Evolutionary conservation across 2,329 filamentous ascomycete genomes (phyloP), one percentile per base, ranked within the genome.

Genomic region (Xylaria multiplex): DNA sequence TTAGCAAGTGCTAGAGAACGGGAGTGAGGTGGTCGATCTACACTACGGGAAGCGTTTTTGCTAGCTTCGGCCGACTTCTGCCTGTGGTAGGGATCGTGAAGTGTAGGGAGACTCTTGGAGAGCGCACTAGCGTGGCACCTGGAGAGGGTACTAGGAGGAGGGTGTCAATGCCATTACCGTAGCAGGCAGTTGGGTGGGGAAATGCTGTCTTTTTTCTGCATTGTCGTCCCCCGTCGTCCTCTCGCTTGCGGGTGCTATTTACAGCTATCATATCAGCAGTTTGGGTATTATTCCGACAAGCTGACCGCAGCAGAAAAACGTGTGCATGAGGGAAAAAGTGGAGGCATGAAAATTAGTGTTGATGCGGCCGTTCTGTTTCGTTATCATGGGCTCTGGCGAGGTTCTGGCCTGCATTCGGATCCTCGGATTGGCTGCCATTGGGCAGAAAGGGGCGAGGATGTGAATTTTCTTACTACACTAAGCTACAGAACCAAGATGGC

Each of bases 221-320:
- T 64, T 49, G 32, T 32, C 9, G 48, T 24, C 19, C 50, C 52
- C 30, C 43, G 32, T 32, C 9, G 48, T 24, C 19, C 50, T 56
- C 30, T 61, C 60, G 57, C 60, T 56, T 59, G 57, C 42, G 22
- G 46, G 61, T 40, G 48, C 61, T 67, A 67, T 64, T 67, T 67
- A 54, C 61, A 48, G 61, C 43, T 52, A 19, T 32, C 22, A 46
- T 46, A 59, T 66, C 50, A 66, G 64, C 55, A 66, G 30, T 48
- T 37, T 13, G 35, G 11, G 35, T 8, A 37, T 54, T 45, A 45
- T 61, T 6, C 57, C 45, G 56, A 60, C 3, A 27, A 27, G 45
- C 65, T 40, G 56, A 45, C 61, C 46, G 49, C 35, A 19, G 45
- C 61, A 53, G 3, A 35, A 62, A 64, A 64, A 67, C 60, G 56